Evolutionary conservation across 1,284 basidiomycete genomes (phyloP).

Genomic region (Tilletia walkeri): DNA sequence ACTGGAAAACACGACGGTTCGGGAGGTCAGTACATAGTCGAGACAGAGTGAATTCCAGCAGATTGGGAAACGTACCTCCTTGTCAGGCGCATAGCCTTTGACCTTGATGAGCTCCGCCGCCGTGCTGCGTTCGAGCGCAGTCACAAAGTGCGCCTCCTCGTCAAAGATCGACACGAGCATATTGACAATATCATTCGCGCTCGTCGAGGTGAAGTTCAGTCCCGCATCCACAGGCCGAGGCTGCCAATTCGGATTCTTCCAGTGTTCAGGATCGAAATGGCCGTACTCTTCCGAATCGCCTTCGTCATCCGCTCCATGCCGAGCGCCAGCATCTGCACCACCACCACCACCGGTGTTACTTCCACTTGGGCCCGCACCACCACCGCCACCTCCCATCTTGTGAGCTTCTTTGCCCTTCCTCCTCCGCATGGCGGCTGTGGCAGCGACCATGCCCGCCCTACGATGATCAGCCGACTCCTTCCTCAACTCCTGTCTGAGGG

Average conservation of each 20-base stretch:
- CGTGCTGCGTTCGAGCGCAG: slow-evolving; percentile 49
- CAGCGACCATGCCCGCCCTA: background rate
- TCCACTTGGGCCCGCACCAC: background rate
- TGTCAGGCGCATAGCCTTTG: slow-evolving; percentile 39
- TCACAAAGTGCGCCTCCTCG: slow-evolving; percentile 48
- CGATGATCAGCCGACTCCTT: background rate
- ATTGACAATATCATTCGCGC: slow-evolving; percentile 47
- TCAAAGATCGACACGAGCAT: slow-evolving; percentile 54
- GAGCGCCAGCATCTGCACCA: slow-evolving; percentile 11
- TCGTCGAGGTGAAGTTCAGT: slow-evolving; percentile 43
- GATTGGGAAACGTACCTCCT: slow-evolving; percentile 26
- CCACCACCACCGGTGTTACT: slow-evolving; percentile 22
- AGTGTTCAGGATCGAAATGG: background rate
- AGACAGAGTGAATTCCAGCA: no score
- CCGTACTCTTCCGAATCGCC: slow-evolving; percentile 21
- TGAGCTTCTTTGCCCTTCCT: background rate
- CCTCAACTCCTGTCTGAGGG: slow-evolving; percentile 47
- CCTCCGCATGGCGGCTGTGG: background rate
- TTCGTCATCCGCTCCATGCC: slow-evolving; percentile 16
- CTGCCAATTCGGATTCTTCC: slow-evolving; percentile 24
- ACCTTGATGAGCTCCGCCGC: slow-evolving; percentile 48
- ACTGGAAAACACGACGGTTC: slow-evolving; percentile 21
- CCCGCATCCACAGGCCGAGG: slow-evolving; percentile 28
- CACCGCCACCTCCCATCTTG: slow-evolving; percentile 16
- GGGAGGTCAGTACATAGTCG: no score